These are phyloP conservation scores for Myriosclerotinia scirpicola DNA, from an alignment of 2,329 filamentous ascomycete species.

Conservation along the genomic window DNA sequence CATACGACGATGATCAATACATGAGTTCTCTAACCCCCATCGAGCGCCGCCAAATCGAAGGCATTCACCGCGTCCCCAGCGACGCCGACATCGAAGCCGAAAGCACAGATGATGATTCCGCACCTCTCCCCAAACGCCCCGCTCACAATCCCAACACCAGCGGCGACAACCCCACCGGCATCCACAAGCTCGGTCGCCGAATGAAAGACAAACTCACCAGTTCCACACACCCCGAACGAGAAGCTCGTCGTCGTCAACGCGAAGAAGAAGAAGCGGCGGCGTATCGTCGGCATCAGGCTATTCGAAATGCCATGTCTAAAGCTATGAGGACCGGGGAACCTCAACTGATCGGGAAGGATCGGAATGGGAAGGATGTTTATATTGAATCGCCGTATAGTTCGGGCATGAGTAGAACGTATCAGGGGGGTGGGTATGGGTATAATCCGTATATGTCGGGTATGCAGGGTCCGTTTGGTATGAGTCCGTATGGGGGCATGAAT, in stretches of 20 bases:
- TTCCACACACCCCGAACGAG: slow-evolving; percentile 56
- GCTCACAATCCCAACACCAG: slow-evolving; percentile 36
- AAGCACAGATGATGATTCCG: slow-evolving; percentile 48
- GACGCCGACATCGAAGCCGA: slow-evolving; percentile 46
- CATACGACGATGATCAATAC: slow-evolving; percentile 58
- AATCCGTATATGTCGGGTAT: slow-evolving; percentile 48
- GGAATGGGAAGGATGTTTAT: slow-evolving; percentile 55
- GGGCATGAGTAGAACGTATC: slow-evolving; percentile 30
- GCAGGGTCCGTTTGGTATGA: slow-evolving; percentile 9
- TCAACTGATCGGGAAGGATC: slow-evolving; percentile 55
- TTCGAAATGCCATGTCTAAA: slow-evolving; percentile 51
- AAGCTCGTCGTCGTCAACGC: slow-evolving; percentile 46
- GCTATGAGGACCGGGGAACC: slow-evolving; percentile 56
- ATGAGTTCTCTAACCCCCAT: slow-evolving; percentile 48
- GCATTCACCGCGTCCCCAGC: slow-evolving; percentile 41
- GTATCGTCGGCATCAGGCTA: slow-evolving; percentile 52
- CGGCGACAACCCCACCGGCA: slow-evolving; percentile 37
- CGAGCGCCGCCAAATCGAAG: slow-evolving; percentile 50
- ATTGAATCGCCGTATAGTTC: slow-evolving; percentile 52
- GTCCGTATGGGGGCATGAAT: slow-evolving; percentile 46
- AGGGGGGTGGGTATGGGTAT: slow-evolving; percentile 43
- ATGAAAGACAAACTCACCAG: slow-evolving; percentile 60
- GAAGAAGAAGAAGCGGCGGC: slow-evolving; percentile 48
- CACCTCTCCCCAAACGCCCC: neutral
- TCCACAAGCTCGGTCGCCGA: slow-evolving; percentile 52